These are phyloP conservation scores for Neurospora discreta DNA, from an alignment of 495 filamentous ascomycete species.

Conservation along the genomic window DNA sequence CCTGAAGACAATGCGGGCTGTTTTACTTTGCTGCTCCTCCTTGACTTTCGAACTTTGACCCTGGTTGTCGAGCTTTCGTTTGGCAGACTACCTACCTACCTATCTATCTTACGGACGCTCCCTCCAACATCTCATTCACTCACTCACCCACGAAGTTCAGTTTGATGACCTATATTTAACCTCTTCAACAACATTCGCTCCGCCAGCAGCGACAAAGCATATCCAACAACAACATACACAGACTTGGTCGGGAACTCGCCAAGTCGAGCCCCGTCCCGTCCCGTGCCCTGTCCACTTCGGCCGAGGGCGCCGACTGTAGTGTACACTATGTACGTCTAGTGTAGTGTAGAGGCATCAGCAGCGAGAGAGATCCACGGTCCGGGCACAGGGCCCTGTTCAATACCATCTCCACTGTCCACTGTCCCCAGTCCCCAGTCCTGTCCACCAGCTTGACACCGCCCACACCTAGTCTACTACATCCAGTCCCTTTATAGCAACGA, in stretches of 20 bases:
- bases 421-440: background rate
- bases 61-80: background rate
- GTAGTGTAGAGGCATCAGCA: background rate
- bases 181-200: background rate
- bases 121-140: background rate
- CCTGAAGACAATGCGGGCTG: background rate
- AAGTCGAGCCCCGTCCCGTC: background rate
- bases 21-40: background rate
- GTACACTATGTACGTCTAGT: too few relatives aligned
- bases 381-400: background rate
- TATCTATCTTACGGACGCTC: background rate
- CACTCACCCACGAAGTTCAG: background rate
- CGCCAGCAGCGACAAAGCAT: background rate
- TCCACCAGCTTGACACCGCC: constrained; percentile 2
- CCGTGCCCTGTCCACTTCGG: background rate
- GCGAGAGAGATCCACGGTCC: background rate
- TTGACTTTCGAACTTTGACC: background rate
- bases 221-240: background rate
- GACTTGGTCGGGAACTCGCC: background rate
- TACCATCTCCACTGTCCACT: background rate
- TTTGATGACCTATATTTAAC: too few relatives aligned
- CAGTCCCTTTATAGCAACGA: constrained; percentile 1
- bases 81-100: too few relatives aligned
- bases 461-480: background rate
- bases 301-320: background rate